Conservation (phyloP, 2,329 filamentous ascomycete species). For the Fusarium anguioides region DNA sequence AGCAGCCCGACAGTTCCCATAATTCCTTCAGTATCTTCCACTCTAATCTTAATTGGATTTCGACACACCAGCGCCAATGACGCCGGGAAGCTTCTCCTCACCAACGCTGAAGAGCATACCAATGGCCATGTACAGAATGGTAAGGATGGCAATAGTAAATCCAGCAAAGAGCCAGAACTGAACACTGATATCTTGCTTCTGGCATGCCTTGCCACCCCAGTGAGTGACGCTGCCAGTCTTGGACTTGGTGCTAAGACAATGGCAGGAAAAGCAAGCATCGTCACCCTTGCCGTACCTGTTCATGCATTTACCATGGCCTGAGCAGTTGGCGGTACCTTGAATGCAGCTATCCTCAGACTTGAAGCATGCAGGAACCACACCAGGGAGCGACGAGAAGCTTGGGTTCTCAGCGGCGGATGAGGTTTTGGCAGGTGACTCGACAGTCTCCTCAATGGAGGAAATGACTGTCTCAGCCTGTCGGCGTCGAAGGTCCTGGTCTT, state of each 20-base stretch:
- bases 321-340: slow-evolving; percentile 80
- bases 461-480: slow-evolving; percentile 63
- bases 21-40: not conserved
- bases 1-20: slow-evolving; percentile 29
- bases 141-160: slow-evolving; percentile 76
- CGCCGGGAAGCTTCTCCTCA: slow-evolving; percentile 87
- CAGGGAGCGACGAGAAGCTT: slow-evolving; percentile 52
- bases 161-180: slow-evolving; percentile 89
- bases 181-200: slow-evolving; percentile 90
- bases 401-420: slow-evolving; percentile 46
- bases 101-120: slow-evolving; percentile 86
- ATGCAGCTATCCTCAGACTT: slow-evolving; percentile 74
- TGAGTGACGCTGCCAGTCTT: slow-evolving; percentile 71
- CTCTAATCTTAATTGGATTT: slow-evolving; percentile 66
- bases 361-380: slow-evolving; percentile 78
- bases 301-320: slow-evolving; percentile 81
- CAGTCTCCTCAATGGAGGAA: slow-evolving; percentile 48
- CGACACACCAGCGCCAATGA: slow-evolving; percentile 94
- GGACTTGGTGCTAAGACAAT: slow-evolving; percentile 71
- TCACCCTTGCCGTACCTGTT: slow-evolving; percentile 67
- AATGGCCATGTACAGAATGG: slow-evolving; percentile 76
- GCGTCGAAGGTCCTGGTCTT: slow-evolving; percentile 58
- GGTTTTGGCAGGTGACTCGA: slow-evolving; percentile 40
- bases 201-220: slow-evolving; percentile 88
- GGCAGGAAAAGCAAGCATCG: slow-evolving; percentile 80